Conservation (phyloP, 2,329 filamentous ascomycete species). For the Metarhizium album region DNA sequence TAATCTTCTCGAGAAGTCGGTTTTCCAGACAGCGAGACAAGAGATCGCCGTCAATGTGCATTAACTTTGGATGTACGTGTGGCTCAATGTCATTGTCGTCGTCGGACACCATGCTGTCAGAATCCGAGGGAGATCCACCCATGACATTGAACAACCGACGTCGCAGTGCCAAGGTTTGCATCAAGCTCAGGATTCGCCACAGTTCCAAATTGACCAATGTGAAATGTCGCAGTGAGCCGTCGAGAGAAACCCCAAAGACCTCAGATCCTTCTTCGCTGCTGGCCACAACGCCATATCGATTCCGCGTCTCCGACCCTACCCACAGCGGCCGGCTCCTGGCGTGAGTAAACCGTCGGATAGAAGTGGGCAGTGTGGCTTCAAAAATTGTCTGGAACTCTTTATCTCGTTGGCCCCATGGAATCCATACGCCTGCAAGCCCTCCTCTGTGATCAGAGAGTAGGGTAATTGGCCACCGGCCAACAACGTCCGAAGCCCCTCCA, state of each 20-base stretch:
- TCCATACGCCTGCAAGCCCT: constrained; percentile 39
- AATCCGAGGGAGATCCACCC: background rate
- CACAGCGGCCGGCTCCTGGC: constrained; percentile 43
- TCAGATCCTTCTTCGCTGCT: constrained; percentile 36
- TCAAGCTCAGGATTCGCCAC: constrained; percentile 58
- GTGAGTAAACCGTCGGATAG: constrained; percentile 44
- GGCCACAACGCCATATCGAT: constrained; percentile 31
- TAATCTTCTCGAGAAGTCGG: constrained; percentile 32
- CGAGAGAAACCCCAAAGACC: constrained; percentile 54
- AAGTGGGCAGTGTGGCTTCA: constrained; percentile 42
- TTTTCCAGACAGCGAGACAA: constrained; percentile 42
- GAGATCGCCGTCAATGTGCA: constrained; percentile 60
- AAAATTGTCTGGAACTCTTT: constrained; percentile 38
- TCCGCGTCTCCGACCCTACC: constrained; percentile 23
- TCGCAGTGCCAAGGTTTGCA: constrained; percentile 56
- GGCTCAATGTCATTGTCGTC: constrained; percentile 23
- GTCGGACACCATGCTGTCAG: constrained; percentile 13
- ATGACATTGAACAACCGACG: constrained; percentile 35
- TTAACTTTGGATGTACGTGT: constrained; percentile 30
- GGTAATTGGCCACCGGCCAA: constrained; percentile 28
- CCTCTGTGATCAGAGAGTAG: constrained; percentile 38
- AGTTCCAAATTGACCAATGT: constrained; percentile 50
- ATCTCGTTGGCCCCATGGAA: constrained; percentile 30
- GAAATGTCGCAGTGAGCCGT: constrained; percentile 62
- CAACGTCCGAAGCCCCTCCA: constrained; percentile 12